Evolutionary conservation across 495 filamentous ascomycete genomes (phyloP).

Genomic region (Penicillium pancosmium): DNA sequence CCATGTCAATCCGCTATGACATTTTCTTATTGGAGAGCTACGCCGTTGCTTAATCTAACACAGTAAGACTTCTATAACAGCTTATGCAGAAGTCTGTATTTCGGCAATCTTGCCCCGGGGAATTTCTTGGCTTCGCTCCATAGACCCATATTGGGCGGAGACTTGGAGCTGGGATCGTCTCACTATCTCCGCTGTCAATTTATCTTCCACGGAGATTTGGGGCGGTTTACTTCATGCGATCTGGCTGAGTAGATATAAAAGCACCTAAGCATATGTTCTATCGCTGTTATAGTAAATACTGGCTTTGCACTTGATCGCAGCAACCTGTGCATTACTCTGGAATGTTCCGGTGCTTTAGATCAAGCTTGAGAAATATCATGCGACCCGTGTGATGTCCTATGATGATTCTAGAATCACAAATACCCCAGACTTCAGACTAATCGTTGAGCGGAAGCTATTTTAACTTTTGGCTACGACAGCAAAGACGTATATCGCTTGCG

Average conservation of each 20-base stretch:
- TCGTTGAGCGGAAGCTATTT: too few relatives aligned
- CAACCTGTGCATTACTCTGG: too few relatives aligned
- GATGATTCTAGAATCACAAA: too few relatives aligned
- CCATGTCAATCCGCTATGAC: background rate
- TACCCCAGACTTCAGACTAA: too few relatives aligned
- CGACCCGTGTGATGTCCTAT: too few relatives aligned
- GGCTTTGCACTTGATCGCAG: background rate
- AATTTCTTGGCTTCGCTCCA: background rate
- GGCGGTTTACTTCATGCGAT: background rate
- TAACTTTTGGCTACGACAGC: too few relatives aligned
- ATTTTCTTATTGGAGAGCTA: too few relatives aligned
- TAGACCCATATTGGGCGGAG: background rate
- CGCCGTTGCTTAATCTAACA: background rate
- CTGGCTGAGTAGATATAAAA: background rate
- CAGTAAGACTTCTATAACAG: background rate
- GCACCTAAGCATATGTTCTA: background rate
- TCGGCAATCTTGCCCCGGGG: background rate
- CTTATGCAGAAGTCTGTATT: background rate
- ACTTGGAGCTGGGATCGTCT: too few relatives aligned
- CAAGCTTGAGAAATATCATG: too few relatives aligned
- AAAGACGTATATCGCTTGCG: too few relatives aligned
- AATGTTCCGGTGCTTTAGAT: too few relatives aligned
- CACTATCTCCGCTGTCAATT: background rate
- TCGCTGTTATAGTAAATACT: background rate
- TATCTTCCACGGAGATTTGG: background rate